Percentiles rank a stretch among this genome's conserved stretches.
phyloP scores from a whole-genome alignment of 192 early-diverging fungal genomes.

The Coemansia javaensis region DNA sequence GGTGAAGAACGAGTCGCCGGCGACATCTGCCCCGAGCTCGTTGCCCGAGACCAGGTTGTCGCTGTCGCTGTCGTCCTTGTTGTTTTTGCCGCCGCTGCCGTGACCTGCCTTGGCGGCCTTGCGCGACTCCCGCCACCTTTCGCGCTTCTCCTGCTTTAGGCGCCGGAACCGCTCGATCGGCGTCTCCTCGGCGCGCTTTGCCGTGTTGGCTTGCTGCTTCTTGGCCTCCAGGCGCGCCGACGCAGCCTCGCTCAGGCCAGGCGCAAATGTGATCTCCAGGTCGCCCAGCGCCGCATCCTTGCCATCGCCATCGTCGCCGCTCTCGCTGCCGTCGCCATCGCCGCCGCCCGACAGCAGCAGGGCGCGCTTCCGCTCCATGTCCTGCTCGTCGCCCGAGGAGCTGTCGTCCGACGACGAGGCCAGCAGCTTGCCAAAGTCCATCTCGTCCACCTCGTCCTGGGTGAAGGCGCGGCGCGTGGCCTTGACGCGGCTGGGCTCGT shows the following conservation, averaged over 20 bases:
- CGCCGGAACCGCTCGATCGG: conserved; percentile 79
- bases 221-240: conserved; percentile 50
- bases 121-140: conserved; percentile 53
- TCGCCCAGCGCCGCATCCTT: conserved; percentile 58
- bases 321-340: conserved; percentile 8
- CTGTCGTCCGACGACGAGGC: conserved; percentile 66
- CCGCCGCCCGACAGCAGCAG: conserved; percentile 20
- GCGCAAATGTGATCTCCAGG: conserved; percentile 94
- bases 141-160: conserved; percentile 76
- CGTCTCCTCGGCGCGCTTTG: conserved; percentile 62
- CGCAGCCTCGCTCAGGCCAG: conserved; percentile 75
- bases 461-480: conserved; percentile 79
- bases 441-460: conserved; percentile 79
- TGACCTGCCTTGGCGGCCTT: conserved; percentile 3
- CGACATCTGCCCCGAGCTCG: conserved; percentile 49
- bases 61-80: conserved; percentile 16
- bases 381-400: conserved; percentile 52
- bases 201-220: conserved; percentile 47
- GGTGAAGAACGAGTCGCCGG: conserved; percentile 55
- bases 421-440: conserved; percentile 89
- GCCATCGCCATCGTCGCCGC: conserved; percentile 30
- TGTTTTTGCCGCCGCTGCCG: no score
- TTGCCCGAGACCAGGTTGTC: conserved; percentile 57
- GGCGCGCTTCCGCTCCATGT: conserved; percentile 38
- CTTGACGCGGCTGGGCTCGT: conserved; percentile 78